phyloP scores from a whole-genome alignment of 2,329 filamentous ascomycete species.

The Botryotinia convoluta region DNA sequence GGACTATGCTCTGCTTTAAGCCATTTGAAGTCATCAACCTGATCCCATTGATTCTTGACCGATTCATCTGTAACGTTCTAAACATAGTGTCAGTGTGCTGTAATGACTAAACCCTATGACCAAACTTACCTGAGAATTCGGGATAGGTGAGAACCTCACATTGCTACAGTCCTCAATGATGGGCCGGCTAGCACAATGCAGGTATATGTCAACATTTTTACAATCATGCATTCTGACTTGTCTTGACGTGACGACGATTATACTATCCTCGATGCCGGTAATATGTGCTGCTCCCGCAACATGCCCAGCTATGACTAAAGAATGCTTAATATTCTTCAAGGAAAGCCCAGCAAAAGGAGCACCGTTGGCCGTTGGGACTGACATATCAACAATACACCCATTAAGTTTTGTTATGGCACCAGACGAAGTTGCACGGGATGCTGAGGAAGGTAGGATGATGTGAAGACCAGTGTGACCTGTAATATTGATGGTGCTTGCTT shows the following conservation, averaged over 20 bases:
- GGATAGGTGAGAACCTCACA: conserved; percentile 77
- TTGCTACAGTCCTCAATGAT: conserved; percentile 87
- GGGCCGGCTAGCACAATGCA: conserved; percentile 77
- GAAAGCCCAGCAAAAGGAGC: conserved; percentile 68
- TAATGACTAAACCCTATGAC: background rate
- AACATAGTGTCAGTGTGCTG: conserved; percentile 19
- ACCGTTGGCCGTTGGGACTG: conserved; percentile 58
- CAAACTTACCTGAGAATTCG: conserved; percentile 61
- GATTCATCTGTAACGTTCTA: conserved; percentile 33
- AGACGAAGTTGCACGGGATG: conserved; percentile 68
- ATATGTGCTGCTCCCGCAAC: conserved; percentile 81
- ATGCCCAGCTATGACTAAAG: conserved; percentile 73
- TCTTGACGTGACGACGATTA: conserved; percentile 76
- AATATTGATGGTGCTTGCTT: conserved; percentile 61
- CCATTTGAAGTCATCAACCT: conserved; percentile 98
- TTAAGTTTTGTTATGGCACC: conserved; percentile 69
- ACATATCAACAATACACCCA: conserved; percentile 78
- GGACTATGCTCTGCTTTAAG: conserved; percentile 81
- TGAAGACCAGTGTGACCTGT: conserved; percentile 65
- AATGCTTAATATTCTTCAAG: conserved; percentile 66
- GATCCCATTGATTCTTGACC: conserved; percentile 71
- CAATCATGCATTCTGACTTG: conserved; percentile 94
- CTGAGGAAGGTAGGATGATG: conserved; percentile 72
- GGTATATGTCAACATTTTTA: conserved; percentile 75
- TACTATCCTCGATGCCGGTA: conserved; percentile 68